Percentiles rank a stretch among this genome's conserved stretches.
Conservation (phyloP, 2,329 filamentous ascomycete genomes). For the Paecilomyces sp. region DNA sequence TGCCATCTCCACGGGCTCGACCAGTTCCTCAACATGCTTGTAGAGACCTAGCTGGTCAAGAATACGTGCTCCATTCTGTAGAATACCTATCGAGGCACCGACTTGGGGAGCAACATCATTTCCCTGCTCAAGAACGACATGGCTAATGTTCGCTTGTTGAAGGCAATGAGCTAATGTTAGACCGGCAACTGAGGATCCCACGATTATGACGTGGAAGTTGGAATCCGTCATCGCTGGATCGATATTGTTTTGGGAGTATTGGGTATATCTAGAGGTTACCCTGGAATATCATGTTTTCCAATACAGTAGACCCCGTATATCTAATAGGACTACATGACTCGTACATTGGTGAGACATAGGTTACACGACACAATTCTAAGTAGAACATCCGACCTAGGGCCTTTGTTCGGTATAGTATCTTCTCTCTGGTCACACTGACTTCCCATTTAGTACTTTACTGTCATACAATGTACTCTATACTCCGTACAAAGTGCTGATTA, state of each 20-base stretch:
- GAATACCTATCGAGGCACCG: slow-evolving; percentile 41
- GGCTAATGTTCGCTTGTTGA: slow-evolving; percentile 39
- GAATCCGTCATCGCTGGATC: not conserved
- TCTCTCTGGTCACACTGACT: no score
- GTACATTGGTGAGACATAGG: not conserved
- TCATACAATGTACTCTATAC: no score
- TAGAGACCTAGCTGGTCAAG: slow-evolving; percentile 43
- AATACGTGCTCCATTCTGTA: slow-evolving; percentile 36
- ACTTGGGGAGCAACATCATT: slow-evolving; percentile 34
- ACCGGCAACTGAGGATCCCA: slow-evolving; percentile 44
- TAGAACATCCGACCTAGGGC: no score
- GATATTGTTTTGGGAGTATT: not conserved
- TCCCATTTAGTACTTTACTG: no score
- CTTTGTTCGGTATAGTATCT: no score
- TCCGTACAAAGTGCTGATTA: no score
- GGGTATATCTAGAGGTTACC: not conserved
- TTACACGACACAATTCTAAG: no score
- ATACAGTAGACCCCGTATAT: not conserved
- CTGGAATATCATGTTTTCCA: not conserved
- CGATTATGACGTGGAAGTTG: slow-evolving; percentile 37
- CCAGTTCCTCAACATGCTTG: slow-evolving; percentile 14
- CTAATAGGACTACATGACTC: not conserved
- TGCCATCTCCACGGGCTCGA: slow-evolving; percentile 8
- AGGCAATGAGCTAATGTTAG: slow-evolving; percentile 41
- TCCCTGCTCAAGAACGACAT: slow-evolving; percentile 40